Evolutionary conservation across 2,329 filamentous ascomycete species (phyloP), one percentile per base, ranked within the genome.

Genomic region (Ascosphaera acerosa): DNA sequence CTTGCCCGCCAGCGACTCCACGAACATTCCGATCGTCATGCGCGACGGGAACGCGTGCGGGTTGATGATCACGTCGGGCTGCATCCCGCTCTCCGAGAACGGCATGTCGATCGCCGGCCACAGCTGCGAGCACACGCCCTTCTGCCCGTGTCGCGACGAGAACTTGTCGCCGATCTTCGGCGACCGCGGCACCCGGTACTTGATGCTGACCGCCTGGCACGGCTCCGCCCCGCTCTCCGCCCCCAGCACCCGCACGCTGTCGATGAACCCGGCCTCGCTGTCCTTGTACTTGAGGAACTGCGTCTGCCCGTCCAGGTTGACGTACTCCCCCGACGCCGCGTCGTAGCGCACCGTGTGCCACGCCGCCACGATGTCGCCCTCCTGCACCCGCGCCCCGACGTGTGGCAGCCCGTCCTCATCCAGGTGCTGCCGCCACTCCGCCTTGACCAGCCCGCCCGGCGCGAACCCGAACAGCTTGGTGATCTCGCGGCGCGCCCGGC

Each of bases 11-110:
- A 97, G 64, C 4, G 82, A 92, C 58, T 97, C 87, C 47, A 97
- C 70, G 53, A 97, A 94, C 78, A 94, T 94, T 47, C 87, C 87
- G 48, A 97, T 97, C 14, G 87, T 97, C 87, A 97, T 97, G 43
- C 87, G 82, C 29, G 84, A 94, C 5, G 87, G 87, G 64, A 97
- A 97, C 47, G 87, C 87, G 63, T 97, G 87, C 25, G 87, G 87
- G 57, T 97, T 97, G 62, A 97, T 97, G 54, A 97, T 97, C 44
- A 91, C 64, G 53, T 97, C 87, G 6, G 87, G 87, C 47, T 92
- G 82, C 37, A 97, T 94, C 33, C 87, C 87, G 4, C 76, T 77
- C 56, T 97, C 87, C 2, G 78, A 81, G 55, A 94, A 97, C 3
- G 87, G 87, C 77, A 97, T 87, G 50, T 94, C 82, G 35, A 76